Base-by-base conservation (phyloP, 495 filamentous ascomycete species). In the Penicillium angulare region DNA sequence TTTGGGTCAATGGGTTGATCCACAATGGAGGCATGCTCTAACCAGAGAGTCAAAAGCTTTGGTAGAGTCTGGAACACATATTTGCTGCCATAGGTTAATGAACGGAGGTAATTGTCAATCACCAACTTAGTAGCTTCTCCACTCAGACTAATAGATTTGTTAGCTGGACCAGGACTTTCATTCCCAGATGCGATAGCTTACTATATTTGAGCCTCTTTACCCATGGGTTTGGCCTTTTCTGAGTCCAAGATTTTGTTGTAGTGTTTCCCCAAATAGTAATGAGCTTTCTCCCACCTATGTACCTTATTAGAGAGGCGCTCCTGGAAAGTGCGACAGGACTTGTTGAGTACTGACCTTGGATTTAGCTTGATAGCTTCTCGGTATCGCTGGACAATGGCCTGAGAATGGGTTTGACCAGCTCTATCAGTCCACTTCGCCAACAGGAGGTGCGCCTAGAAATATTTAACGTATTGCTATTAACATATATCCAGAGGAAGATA, bases 351-450 rank as follows among this genome's bases (percentile, higher is more conserved):
- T 26, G 59, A 73, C 73, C 62, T 71, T 22, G 63, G 64, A 42
- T 77, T 66, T n/a, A 74, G 59, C 34, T 72, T 74, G 33, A 77
- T 74, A 7, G 90, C 33, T 39, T 48, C 32, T 26, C 45, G 21
- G 5, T 96, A 97, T 64, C 89, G 83, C 15, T 82, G 76, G 22
- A 88, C 83, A 47, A 97, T 81, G 5, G 84, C 82, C 27, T 80
- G 77, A 15, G 88, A 86, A 63, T 90, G 86, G 2, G 90, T 96
- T 63, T 97, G 91, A 12, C 95, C 93, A 15, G 93, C 88, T 49
- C 79, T 82, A 60, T 97, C 93, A 12, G 96, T 82, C 93, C 93
- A 98, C 68, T 95, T 96, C n/a, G 93, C 93, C 31, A 95, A 76
- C 48, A 97, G 75, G 12, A 97, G 73, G 56, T 93, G 84, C 10